These are phyloP conservation scores for Talaromyces rugulosus DNA, from an alignment of 2,329 filamentous ascomycete genomes.

Conservation along the genomic window DNA sequence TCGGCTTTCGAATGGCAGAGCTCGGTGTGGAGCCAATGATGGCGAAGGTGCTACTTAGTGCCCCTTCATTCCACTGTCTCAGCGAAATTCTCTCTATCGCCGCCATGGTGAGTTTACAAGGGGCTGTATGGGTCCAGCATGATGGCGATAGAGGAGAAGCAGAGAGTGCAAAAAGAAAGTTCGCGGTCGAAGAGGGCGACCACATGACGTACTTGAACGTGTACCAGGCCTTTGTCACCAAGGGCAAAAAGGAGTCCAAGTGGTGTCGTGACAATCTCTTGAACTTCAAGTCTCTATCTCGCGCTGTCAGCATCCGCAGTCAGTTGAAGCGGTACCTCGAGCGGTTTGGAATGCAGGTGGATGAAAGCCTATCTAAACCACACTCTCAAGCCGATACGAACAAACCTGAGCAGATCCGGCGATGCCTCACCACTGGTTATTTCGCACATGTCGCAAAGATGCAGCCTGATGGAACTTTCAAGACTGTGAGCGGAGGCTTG, in stretches of 20 bases:
- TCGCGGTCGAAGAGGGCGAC: slow-evolving; percentile 89
- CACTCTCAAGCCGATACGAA: slow-evolving; percentile 28
- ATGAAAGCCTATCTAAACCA: slow-evolving; percentile 51
- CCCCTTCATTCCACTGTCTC: slow-evolving; percentile 70
- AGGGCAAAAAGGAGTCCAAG: slow-evolving; percentile 73
- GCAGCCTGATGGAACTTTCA: slow-evolving; percentile 88
- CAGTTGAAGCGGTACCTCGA: slow-evolving; percentile 86
- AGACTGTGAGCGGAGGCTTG: slow-evolving; percentile 74
- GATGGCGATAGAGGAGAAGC: slow-evolving; percentile 71
- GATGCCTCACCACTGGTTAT: slow-evolving; percentile 83
- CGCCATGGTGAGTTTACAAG: slow-evolving; percentile 86
- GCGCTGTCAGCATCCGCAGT: slow-evolving; percentile 78
- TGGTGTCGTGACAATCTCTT: slow-evolving; percentile 86
- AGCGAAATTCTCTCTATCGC: slow-evolving; percentile 87
- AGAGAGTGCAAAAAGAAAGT: slow-evolving; percentile 72
- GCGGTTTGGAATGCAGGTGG: slow-evolving; percentile 69
- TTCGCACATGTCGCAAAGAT: slow-evolving; percentile 92
- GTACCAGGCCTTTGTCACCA: slow-evolving; percentile 83
- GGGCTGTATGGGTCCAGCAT: slow-evolving; percentile 76
- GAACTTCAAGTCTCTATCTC: slow-evolving; percentile 78
- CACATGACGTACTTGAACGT: slow-evolving; percentile 89
- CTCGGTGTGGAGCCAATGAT: slow-evolving; percentile 94
- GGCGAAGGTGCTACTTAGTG: slow-evolving; percentile 77
- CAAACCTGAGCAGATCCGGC: slow-evolving; percentile 68
- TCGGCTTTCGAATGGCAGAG: slow-evolving; percentile 91